Evolutionary conservation across 148 eudicot genomes (phyloP), one percentile per base, ranked within the genome.

Genomic region (Camellia lanceoleosa): DNA sequence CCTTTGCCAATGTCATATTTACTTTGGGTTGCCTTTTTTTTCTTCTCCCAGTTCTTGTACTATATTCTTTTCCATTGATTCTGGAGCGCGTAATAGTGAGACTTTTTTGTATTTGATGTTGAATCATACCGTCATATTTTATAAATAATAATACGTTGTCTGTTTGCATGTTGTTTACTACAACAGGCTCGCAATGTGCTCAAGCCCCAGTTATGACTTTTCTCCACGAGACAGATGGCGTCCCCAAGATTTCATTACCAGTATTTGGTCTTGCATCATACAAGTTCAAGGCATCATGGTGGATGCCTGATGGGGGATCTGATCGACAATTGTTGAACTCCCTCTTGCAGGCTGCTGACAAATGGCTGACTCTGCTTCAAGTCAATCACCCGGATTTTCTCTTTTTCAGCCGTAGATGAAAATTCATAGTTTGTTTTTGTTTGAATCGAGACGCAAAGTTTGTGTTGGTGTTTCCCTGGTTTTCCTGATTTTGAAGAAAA

Each of bases 341-440:
- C 16, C 93, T 93, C 80, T 84, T 75, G 61, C 92, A 87, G 83
- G 87, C 83, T 52, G 97, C 97, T 84, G 90, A 88, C 65, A 79
- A 86, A 43, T 89, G 93, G 94, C 82, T 92, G 44, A 76, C 82
- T 38, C 69, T 46, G 61, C 94, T 83, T 42, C 85, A 89, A 81
- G 99, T 95, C 83, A 79, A 91, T 84, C 97, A 92, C 90, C 97
- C 95, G 3, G 97, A 95, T 86, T 87, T 88, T 84, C 84, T 73
- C 19, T 95, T 95, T 87, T 95, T 95, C 91, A 67, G 82, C 81
- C 87, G 93, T 64, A 90, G 91, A 84, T 89, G 85, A 89, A 71
- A 81, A 30, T 30, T 30, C 30, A 30, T 30, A 30, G 30, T 30
- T 30, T 30, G 30, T 30, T 30, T 30, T 30, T 30, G 30, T 30